Evolutionary conservation across 129 eudicot species (phyloP).

Genomic region (Daucus carota): DH1_v3.0 NC_030385.2:47490501-47491000

Average conservation of each 20-base stretch:
- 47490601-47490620: background rate
- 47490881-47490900: slow-evolving; percentile 84
- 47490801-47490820: slow-evolving; percentile 79
- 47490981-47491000: background rate
- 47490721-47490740: no score
- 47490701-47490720: no score
- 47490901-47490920: slow-evolving; percentile 88
- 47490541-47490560: background rate
- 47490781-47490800: slow-evolving; percentile 65
- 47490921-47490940: slow-evolving; percentile 83
- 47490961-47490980: slow-evolving; percentile 92
- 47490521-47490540: background rate
- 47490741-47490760: no score
- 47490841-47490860: slow-evolving; percentile 83
- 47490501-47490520: no score
- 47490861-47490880: slow-evolving; percentile 83
- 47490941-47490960: slow-evolving; percentile 99
- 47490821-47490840: slow-evolving; percentile 77
- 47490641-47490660: no score
- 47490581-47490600: background rate
- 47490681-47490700: no score
- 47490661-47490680: no score
- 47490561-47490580: background rate
- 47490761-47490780: background rate
- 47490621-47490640: no score